Evolutionary conservation across 768 basidiomycete species (phyloP).

Genomic region (Chalciporus piperatus): DNA sequence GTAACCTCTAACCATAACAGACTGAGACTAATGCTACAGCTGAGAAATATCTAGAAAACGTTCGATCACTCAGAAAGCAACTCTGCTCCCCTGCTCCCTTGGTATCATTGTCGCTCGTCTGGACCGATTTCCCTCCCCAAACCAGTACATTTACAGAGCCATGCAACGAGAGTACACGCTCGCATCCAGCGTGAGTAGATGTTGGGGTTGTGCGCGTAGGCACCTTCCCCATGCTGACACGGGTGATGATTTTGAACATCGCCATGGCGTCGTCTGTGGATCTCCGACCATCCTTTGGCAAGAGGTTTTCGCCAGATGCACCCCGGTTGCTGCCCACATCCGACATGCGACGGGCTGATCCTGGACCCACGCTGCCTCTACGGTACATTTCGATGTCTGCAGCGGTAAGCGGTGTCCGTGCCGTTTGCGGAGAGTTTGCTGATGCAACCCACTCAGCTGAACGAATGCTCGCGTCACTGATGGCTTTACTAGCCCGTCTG

Average conservation of each 20-base stretch:
- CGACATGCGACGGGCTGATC: background rate
- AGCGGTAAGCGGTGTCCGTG: conserved; percentile 12
- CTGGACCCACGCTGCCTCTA: conserved; percentile 10
- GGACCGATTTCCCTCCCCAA: conserved; percentile 8
- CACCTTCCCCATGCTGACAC: conserved; percentile 36
- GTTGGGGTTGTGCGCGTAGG: conserved; percentile 36
- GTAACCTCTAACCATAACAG: conserved; percentile 3
- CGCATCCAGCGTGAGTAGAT: conserved; percentile 25
- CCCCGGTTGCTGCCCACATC: background rate
- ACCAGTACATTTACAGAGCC: conserved; percentile 26
- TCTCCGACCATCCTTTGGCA: background rate
- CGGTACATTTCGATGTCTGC: conserved; percentile 29
- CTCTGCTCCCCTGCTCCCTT: conserved; percentile 1
- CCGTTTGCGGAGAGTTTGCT: conserved; percentile 13
- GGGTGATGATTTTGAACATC: background rate
- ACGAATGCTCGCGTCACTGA: conserved; percentile 29
- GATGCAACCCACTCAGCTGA: conserved; percentile 33
- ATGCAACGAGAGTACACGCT: conserved; percentile 30
- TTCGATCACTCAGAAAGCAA: background rate
- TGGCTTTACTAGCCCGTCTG: conserved; percentile 18
- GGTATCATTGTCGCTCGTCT: conserved; percentile 19
- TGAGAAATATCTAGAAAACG: background rate
- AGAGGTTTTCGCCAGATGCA: background rate
- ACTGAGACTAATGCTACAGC: conserved; percentile 14
- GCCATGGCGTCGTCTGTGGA: conserved; percentile 5